Base-by-base conservation (phyloP, 2,329 filamentous ascomycete species). In the Drechslerella coelobrocha region DNA sequence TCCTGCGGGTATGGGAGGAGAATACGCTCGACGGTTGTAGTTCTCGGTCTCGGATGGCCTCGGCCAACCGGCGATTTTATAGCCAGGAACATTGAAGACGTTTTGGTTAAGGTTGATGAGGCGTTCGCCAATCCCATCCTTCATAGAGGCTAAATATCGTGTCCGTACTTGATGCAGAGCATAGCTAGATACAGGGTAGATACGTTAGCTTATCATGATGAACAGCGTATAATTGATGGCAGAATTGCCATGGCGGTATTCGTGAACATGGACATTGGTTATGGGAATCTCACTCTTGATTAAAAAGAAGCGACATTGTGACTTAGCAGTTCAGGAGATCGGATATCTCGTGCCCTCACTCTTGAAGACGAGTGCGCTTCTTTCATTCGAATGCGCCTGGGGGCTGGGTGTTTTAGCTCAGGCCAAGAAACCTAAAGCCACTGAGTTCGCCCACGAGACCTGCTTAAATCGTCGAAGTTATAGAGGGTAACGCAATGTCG, bases 101-200 rank as follows among this genome's bases (percentile, higher is more conserved):
- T 84, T 84, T 76, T 91, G 87, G 79, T 93, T 90, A 72, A 95
- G 84, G 39, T 87, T 91, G 77, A 95, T 90, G 41, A 94, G 84
- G 19, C 90, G 88, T 78, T 95, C 91, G 74, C 90, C 90, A 6
- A 94, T 89, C 72, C 90, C 91, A 78, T 95, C 90, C 74, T 89
- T 89, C 74, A 92, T 88, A 73, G 90, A 86, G 74, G 87, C 87
- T 34, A 95, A 85, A 77, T 94, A 94, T 76, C 88, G 88, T 37
- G 89, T 89, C 56, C 90, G 88, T 62, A 95, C 83, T 78, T 92
- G 89, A 80, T 93, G 93, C 63, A 90, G 86, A 47, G 92, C 88
- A 78, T 94, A 87, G 78, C 89, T 92, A 75, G 37, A 54, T 17
- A 26, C 55, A 5, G 50, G 45, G 21, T 9, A 29, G 47, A 43